A percentile compares a stretch with the other conserved stretches of the same genome.
Conservation (phyloP, 192 early-diverging fungal genomes). For the Podila verticillata region DNA sequence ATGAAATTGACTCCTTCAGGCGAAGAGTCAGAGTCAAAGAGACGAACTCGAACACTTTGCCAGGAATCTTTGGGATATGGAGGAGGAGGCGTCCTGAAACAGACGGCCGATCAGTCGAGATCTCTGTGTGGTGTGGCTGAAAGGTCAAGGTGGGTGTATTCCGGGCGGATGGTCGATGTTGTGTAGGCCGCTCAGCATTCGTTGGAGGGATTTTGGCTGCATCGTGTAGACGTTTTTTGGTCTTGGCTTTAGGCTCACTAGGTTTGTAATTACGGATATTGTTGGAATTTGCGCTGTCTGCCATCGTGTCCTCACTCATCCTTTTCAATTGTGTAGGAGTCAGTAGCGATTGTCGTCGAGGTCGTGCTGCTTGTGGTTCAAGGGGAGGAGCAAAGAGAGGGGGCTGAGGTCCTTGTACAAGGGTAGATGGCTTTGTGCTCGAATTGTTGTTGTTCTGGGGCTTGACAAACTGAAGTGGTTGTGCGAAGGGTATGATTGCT, state of each 20-base stretch:
- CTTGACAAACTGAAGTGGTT: no score
- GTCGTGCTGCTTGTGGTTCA: no score
- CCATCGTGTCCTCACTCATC: no score
- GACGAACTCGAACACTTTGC: slow-evolving; percentile 36
- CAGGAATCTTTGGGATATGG: slow-evolving; percentile 33
- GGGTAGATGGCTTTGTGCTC: no score
- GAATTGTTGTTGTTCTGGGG: no score
- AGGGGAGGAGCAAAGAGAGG: no score
- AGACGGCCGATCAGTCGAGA: slow-evolving; percentile 38
- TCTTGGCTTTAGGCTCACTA: neutral
- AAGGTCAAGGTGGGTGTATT: slow-evolving; percentile 43
- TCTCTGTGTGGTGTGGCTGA: slow-evolving; percentile 38
- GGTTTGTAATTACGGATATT: no score
- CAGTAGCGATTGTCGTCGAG: no score
- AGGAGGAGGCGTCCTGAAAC: slow-evolving; percentile 36
- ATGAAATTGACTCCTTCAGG: slow-evolving; percentile 29
- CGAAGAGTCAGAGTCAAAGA: slow-evolving; percentile 34
- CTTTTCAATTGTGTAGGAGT: no score
- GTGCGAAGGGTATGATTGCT: no score
- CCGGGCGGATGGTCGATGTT: slow-evolving; percentile 15
- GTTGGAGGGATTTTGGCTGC: neutral
- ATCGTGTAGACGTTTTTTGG: neutral
- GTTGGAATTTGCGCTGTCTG: no score
- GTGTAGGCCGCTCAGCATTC: neutral
- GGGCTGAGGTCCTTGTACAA: no score